Conservation (phyloP, 1,284 basidiomycete species). For the Vanrija sp. region DNA sequence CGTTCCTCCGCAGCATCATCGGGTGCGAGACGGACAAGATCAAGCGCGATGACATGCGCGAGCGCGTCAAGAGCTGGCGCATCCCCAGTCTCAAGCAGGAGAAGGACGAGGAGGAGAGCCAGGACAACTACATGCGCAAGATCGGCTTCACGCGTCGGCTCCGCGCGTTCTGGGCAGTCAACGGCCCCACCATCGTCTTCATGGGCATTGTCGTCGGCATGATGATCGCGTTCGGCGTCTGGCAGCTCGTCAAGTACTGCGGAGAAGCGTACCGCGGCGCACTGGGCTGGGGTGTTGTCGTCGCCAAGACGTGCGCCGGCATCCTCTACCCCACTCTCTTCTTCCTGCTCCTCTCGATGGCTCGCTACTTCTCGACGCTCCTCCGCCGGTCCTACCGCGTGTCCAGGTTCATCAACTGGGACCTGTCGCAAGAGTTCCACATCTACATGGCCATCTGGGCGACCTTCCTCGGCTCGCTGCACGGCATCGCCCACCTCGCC, state of each 20-base stretch:
- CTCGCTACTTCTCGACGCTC: constrained; percentile 27
- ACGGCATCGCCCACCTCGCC: constrained; percentile 28
- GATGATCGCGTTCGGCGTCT: constrained; percentile 25
- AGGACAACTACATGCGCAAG: constrained; percentile 20
- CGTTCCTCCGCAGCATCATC: constrained; percentile 22
- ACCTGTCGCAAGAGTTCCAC: constrained; percentile 30
- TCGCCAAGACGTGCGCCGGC: constrained; percentile 31
- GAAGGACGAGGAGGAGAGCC: constrained; percentile 19
- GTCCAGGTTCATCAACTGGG: constrained; percentile 29
- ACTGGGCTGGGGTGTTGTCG: constrained; percentile 32
- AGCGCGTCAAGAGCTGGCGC: constrained; percentile 21
- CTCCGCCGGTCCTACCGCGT: constrained; percentile 23
- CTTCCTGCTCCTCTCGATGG: constrained; percentile 29
- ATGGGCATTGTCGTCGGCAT: constrained; percentile 19
- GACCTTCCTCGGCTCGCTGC: constrained; percentile 22
- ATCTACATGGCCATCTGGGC: constrained; percentile 25
- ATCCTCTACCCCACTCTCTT: constrained; percentile 28
- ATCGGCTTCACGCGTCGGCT: constrained; percentile 13
- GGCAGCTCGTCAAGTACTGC: constrained; percentile 31
- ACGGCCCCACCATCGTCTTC: constrained; percentile 27
- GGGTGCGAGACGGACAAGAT: constrained; percentile 14
- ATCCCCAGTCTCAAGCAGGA: constrained; percentile 28
- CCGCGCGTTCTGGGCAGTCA: constrained; percentile 24
- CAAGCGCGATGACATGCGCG: constrained; percentile 16
- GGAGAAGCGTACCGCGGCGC: constrained; percentile 20